Conservation (phyloP, 305 asterid species). For the Vinca major region DNA sequence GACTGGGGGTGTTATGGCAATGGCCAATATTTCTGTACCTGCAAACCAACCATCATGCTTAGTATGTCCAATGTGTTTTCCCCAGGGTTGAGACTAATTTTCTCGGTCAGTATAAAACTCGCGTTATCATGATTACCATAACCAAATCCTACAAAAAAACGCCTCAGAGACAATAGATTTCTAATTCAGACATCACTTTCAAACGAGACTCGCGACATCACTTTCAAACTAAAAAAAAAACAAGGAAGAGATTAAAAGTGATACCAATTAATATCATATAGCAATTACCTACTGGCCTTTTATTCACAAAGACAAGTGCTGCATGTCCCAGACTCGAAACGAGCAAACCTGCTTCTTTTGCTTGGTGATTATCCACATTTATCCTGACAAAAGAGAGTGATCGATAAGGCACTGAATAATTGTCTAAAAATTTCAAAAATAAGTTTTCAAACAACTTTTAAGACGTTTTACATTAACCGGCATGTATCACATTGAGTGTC, state of each 20-base stretch:
- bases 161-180: not conserved
- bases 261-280: conserved; percentile 1
- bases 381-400: conserved; percentile 34
- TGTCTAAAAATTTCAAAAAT: not conserved
- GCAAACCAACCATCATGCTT: conserved; percentile 73
- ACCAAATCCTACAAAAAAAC: conserved; percentile 40
- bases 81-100: conserved; percentile 41
- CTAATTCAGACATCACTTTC: too few relatives aligned
- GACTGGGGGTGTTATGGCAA: not conserved
- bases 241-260: not conserved
- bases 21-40: conserved; percentile 25
- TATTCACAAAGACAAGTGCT: conserved; percentile 66
- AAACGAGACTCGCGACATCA: too few relatives aligned
- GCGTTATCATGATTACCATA: conserved; percentile 66
- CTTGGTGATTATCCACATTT: conserved; percentile 31
- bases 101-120: conserved; percentile 36
- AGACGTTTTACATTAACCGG: not conserved
- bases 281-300: conserved; percentile 46
- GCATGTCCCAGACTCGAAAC: conserved; percentile 73
- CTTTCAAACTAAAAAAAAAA: too few relatives aligned
- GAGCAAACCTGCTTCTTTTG: conserved; percentile 33
- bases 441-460: not conserved
- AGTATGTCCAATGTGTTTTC: conserved; percentile 50
- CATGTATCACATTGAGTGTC: not conserved
- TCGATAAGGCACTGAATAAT: not conserved